Evolutionary conservation across 1,139 yeast genomes (phyloP), one percentile per base, ranked within the genome.

Genomic region (Kodamaea sp.): DNA sequence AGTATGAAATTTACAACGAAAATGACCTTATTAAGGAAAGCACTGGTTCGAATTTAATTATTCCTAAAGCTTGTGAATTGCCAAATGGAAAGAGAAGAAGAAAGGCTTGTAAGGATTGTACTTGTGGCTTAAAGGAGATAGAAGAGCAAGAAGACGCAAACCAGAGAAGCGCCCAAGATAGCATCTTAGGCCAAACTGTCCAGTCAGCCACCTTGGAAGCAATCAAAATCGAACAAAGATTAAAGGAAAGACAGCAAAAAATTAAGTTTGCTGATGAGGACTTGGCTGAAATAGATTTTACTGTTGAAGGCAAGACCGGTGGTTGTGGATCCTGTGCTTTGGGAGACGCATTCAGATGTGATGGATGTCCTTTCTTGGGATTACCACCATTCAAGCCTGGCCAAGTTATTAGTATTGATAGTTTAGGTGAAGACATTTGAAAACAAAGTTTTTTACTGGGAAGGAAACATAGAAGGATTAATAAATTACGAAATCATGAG

Each of bases 381-480:
- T 72, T 94, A 38, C 98, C 99, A 7, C 97, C 98, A 4, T 92
- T 92, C 74, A 89, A 88, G 65, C 97, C 97, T 0, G 98, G 98
- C 31, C 95, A 92, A 63, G 83, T 68, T 12, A 63, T 77, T 22
- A 72, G 77, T 5, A 60, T 77, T 37, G 80, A 73, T 44, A 61
- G 68, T 25, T 68, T 76, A 46, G 81, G 76, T 31, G 81, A 76
- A 37, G 75, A 70, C 43, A 59, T 66, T 39, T 66, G 53, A 18
- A n/a, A n/a, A n/a, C n/a, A n/a, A n/a, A n/a, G n/a, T n/a, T n/a
- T n/a, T n/a, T n/a, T n/a, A n/a, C n/a, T n/a, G n/a, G n/a, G n/a
- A n/a, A n/a, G n/a, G n/a, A n/a, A n/a, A n/a, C n/a, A n/a, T n/a
- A n/a, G n/a, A n/a, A n/a, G n/a, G n/a, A n/a, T n/a, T n/a, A n/a